These are phyloP conservation scores for Diaporthe australafricana DNA, from an alignment of 2,329 filamentous ascomycete genomes.

Conservation along the genomic window DNA sequence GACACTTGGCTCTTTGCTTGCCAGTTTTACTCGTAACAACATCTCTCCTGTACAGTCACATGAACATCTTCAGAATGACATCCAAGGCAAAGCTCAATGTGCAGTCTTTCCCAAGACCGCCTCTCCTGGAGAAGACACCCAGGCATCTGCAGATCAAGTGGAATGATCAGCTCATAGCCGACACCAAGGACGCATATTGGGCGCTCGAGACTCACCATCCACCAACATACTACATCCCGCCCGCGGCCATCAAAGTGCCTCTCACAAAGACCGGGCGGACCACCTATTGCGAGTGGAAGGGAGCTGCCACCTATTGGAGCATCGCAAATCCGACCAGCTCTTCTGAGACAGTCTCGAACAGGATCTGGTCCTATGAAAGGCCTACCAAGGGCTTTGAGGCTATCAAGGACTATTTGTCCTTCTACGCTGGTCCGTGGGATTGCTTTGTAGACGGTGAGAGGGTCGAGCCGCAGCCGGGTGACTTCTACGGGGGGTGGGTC, in stretches of 20 bases:
- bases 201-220: constrained; percentile 72
- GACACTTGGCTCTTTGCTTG: not conserved
- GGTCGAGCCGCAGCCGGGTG: constrained; percentile 69
- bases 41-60: not conserved
- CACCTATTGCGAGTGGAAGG: constrained; percentile 72
- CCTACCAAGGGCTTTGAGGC: constrained; percentile 63
- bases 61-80: constrained; percentile 48
- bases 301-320: constrained; percentile 68
- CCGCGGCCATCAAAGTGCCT: constrained; percentile 58
- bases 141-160: constrained; percentile 68
- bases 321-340: constrained; percentile 53
- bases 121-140: constrained; percentile 63
- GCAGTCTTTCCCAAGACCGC: constrained; percentile 68
- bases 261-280: constrained; percentile 57
- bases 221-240: constrained; percentile 72
- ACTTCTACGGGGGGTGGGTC: constrained; percentile 75
- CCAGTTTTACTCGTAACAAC: not conserved
- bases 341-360: constrained; percentile 55
- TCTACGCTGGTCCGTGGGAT: constrained; percentile 72
- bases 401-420: constrained; percentile 67
- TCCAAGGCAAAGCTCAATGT: constrained; percentile 62
- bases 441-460: constrained; percentile 72
- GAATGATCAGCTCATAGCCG: constrained; percentile 65
- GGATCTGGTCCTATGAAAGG: constrained; percentile 69
- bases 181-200: constrained; percentile 70